Percentiles rank a stretch among this genome's conserved stretches.
phyloP scores from a whole-genome alignment of 148 eudicot genomes.

The Vaccinium darrowii region DNA sequence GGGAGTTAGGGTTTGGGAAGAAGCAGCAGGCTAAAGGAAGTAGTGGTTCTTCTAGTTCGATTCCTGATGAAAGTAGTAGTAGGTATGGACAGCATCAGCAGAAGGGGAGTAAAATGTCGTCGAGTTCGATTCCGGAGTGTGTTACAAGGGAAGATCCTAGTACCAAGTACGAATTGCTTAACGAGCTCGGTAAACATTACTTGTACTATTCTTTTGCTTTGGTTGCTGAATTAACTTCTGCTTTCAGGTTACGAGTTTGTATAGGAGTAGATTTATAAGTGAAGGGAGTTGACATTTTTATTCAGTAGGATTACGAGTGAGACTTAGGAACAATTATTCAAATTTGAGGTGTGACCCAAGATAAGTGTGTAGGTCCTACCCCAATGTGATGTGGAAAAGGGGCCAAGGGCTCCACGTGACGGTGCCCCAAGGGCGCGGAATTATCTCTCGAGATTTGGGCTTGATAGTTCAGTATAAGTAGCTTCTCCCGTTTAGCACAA shows the following conservation, averaged over 20 bases:
- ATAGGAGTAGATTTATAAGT: neutral
- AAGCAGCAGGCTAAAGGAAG: constrained; percentile 34
- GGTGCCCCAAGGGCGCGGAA: too few relatives aligned
- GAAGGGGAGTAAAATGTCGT: constrained; percentile 57
- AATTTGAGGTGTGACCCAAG: too few relatives aligned
- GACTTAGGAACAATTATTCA: neutral
- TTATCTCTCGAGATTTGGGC: too few relatives aligned
- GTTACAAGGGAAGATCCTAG: constrained; percentile 79
- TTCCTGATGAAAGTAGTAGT: constrained; percentile 28
- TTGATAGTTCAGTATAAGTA: neutral
- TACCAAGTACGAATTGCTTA: constrained; percentile 77
- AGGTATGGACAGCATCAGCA: constrained; percentile 41
- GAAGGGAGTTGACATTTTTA: neutral
- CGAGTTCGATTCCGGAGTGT: constrained; percentile 82
- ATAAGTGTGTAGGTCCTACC: too few relatives aligned
- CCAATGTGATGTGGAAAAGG: too few relatives aligned
- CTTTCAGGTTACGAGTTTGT: neutral
- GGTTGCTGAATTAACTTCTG: neutral
- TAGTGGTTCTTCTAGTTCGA: constrained; percentile 6
- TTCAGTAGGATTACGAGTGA: neutral
- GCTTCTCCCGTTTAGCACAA: neutral
- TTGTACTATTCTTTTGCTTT: neutral
- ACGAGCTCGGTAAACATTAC: constrained; percentile 67
- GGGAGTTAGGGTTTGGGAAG: constrained; percentile 64
- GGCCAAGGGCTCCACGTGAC: too few relatives aligned